Conservation (phyloP, 164 flowering plant species). For the Vitis cinerea region DNA sequence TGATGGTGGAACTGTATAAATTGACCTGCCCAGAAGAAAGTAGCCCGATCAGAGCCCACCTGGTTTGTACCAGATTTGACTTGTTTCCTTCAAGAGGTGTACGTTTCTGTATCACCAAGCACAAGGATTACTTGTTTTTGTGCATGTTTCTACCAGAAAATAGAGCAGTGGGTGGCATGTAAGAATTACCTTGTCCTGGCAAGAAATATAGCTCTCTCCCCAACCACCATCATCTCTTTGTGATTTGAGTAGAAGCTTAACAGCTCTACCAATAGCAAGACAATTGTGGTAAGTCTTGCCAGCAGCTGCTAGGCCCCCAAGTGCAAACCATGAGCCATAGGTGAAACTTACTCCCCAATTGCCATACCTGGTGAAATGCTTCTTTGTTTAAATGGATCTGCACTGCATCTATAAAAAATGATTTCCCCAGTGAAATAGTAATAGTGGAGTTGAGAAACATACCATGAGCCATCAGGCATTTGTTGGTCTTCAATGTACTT, state of each 20-base stretch:
- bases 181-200: slow-evolving; percentile 33
- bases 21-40: slow-evolving; percentile 50
- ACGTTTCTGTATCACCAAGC: slow-evolving; percentile 24
- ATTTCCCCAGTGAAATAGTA: too few relatives aligned
- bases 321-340: slow-evolving; percentile 49
- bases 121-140: background rate
- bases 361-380: slow-evolving; percentile 26
- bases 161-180: background rate
- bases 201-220: slow-evolving; percentile 50
- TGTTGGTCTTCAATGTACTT: slow-evolving; percentile 30
- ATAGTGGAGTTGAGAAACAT: background rate
- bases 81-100: slow-evolving; percentile 32
- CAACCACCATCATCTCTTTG: slow-evolving; percentile 43
- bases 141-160: background rate
- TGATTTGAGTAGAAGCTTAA: slow-evolving; percentile 26
- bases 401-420: too few relatives aligned
- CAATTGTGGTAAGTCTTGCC: slow-evolving; percentile 37
- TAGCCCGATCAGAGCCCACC: slow-evolving; percentile 57
- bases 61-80: slow-evolving; percentile 51
- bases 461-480: slow-evolving; percentile 41
- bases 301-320: slow-evolving; percentile 33
- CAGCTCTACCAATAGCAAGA: slow-evolving; percentile 27
- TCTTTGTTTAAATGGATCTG: background rate
- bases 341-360: slow-evolving; percentile 51
- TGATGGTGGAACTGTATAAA: background rate